phyloP scores from a whole-genome alignment of 2,329 filamentous ascomycete species.

The Ascochyta rabiei region DNA sequence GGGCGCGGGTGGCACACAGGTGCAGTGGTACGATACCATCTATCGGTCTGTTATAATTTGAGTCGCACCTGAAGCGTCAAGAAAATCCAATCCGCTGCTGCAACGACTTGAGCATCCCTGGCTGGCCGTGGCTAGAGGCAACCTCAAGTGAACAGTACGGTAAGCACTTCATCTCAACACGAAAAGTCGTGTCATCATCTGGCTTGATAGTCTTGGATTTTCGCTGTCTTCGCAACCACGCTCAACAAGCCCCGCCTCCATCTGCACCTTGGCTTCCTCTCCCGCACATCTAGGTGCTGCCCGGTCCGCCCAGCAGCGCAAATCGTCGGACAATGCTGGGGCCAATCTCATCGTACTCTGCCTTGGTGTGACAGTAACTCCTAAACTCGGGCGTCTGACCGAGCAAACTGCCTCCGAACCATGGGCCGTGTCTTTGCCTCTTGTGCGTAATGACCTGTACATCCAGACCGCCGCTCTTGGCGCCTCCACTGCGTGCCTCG shows the following conservation, averaged over 20 bases:
- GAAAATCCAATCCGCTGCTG: too few species aligned
- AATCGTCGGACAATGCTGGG: slow-evolving; percentile 95
- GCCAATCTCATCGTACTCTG: slow-evolving; percentile 86
- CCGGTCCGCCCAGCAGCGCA: slow-evolving; percentile 89
- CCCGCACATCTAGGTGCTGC: slow-evolving; percentile 65
- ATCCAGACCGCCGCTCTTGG: slow-evolving; percentile 90
- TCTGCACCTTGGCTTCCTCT: not conserved
- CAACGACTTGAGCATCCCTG: too few species aligned
- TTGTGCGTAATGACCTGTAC: slow-evolving; percentile 98
- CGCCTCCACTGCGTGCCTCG: slow-evolving; percentile 88
- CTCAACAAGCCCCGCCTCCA: slow-evolving; percentile 13
- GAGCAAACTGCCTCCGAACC: slow-evolving; percentile 96
- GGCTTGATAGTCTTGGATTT: slow-evolving; percentile 18
- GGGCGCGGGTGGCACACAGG: too few species aligned
- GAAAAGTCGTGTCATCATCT: not conserved
- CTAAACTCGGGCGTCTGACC: slow-evolving; percentile 98
- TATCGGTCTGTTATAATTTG: too few species aligned
- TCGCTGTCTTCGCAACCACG: slow-evolving; percentile 23
- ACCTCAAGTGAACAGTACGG: too few species aligned
- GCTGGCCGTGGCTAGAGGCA: too few species aligned
- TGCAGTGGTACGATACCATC: not conserved
- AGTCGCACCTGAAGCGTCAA: too few species aligned
- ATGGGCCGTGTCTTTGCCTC: slow-evolving; percentile 94
- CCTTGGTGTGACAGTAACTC: slow-evolving; percentile 90
- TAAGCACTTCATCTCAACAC: too few species aligned